Evolutionary conservation across 192 early-diverging fungal genomes (phyloP).

Genomic region (Phycomyces nitens): DNA sequence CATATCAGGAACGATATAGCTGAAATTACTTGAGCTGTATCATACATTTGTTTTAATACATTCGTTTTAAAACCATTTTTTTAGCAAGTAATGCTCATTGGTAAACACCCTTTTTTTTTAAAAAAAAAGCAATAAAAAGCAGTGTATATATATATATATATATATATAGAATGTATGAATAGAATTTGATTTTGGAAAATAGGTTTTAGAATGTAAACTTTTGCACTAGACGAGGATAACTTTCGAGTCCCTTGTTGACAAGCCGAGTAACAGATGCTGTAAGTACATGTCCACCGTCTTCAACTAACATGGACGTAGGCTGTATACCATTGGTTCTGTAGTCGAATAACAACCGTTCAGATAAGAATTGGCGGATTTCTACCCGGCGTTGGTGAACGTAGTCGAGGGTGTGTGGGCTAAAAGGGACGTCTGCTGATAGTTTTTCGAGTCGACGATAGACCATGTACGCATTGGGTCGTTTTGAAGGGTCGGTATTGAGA

Average conservation of each 20-base stretch:
- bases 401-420: neutral
- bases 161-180: too few species aligned
- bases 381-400: conserved; percentile 8
- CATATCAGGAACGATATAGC: too few species aligned
- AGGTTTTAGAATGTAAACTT: neutral
- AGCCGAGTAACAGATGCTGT: conserved; percentile 18
- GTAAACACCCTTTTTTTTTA: neutral
- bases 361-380: conserved; percentile 11
- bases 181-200: too few species aligned
- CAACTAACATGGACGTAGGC: neutral
- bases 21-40: too few species aligned
- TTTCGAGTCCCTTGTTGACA: conserved; percentile 13
- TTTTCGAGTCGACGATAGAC: conserved; percentile 20
- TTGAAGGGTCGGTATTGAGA: conserved; percentile 11
- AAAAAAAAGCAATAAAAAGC: conserved; percentile 1
- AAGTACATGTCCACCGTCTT: conserved; percentile 10
- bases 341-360: neutral
- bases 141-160: too few species aligned
- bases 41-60: too few species aligned
- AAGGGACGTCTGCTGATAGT: neutral
- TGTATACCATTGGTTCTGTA: neutral
- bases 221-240: conserved; percentile 17
- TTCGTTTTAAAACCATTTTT: neutral
- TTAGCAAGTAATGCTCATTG: neutral
- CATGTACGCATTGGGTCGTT: conserved; percentile 17